Conservation (phyloP, 345 rosid genomes). For the Erodium maritimum region DNA sequence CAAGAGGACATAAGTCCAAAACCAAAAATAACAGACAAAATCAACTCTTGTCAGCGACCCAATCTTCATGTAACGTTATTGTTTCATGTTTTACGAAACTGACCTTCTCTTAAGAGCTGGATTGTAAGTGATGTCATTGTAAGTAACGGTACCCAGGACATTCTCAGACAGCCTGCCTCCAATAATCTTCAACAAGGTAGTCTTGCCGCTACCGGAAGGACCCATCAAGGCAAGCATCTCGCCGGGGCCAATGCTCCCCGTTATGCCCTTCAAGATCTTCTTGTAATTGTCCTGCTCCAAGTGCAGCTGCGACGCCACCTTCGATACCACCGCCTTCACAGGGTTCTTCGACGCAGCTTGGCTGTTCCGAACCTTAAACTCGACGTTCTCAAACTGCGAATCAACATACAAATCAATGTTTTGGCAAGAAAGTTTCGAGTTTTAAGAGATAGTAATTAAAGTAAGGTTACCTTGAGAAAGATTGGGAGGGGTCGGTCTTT, state of each 20-base stretch:
- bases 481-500: slow-evolving; percentile 76
- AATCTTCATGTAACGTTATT: no score
- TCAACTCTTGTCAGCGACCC: no score
- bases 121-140: slow-evolving; percentile 63
- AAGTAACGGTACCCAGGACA: slow-evolving; percentile 59
- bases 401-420: no score
- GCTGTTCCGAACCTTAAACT: slow-evolving; percentile 48
- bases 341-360: slow-evolving; percentile 31
- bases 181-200: slow-evolving; percentile 71
- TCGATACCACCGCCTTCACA: slow-evolving; percentile 57
- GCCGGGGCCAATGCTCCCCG: slow-evolving; percentile 86
- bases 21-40: no score
- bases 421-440: not conserved
- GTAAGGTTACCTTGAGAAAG: slow-evolving; percentile 50
- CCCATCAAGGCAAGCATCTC: slow-evolving; percentile 94
- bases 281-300: slow-evolving; percentile 56
- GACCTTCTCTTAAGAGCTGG: slow-evolving; percentile 69
- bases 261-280: slow-evolving; percentile 70
- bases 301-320: slow-evolving; percentile 41
- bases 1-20: no score
- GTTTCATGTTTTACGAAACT: not conserved
- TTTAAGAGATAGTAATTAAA: not conserved
- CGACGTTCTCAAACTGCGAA: slow-evolving; percentile 80
- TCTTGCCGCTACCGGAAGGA: slow-evolving; percentile 98
- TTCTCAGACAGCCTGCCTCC: slow-evolving; percentile 79